Evolutionary conservation across 2,329 filamentous ascomycete species (phyloP), one percentile per base, ranked within the genome.

Genomic region (Talaromyces funiculosus): DNA sequence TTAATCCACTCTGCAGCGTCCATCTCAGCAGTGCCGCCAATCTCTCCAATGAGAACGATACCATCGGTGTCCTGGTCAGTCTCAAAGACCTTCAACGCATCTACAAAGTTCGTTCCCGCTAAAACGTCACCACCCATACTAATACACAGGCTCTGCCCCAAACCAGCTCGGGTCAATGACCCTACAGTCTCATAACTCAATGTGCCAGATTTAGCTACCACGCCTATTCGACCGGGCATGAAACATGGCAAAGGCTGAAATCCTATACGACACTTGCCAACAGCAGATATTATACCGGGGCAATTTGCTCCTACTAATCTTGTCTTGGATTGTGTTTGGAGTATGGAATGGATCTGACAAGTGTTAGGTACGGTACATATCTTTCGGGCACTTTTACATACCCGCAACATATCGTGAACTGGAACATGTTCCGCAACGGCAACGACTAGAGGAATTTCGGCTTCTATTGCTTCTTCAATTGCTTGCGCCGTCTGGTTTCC

Each of bases 401-500:
- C 87, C 65, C 88, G 82, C 65, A 92, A 80, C 70, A 92, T 87
- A 68, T 92, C 89, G 71, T 92, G 88, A 18, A 91, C 76, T 0
- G 90, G 90, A 35, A 92, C 87, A 71, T 92, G 88, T 71, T 93
- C 90, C 5, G 90, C 89, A 6, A 93, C 89, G 5, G 88, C 87
- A 6, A 92, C 88, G 22, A 92, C 85, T 1, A 92, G 80, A 0
- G 89, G 88, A 0, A 92, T 86, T 68, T 92, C 88, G 0, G 89
- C 89, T 72, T 87, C 88, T 57, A 92, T 89, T 1, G 90, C 89
- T 71, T 92, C 89, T 71, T 90, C 86, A 67, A 93, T 92, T 0
- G 90, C 90, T 26, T 80, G 79, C 0, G 86, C 81, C 1, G 89
- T 90, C 65, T 89, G 84, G 62, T 86, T 83, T n/a, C 89, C 89